Evolutionary conservation across 2,329 filamentous ascomycete species (phyloP).

Genomic region (Colletotrichum scovillei): DNA sequence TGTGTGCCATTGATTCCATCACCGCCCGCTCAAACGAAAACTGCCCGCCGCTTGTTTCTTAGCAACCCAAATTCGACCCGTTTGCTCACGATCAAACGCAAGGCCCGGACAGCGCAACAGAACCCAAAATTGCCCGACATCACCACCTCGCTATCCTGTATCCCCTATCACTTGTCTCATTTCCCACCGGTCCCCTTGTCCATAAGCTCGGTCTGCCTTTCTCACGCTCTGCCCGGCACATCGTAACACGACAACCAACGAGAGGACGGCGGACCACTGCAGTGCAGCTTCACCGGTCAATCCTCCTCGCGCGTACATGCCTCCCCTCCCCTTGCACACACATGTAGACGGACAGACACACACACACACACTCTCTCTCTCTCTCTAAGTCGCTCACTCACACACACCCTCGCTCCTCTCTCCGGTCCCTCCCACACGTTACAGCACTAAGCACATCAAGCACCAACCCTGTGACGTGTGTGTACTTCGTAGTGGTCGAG

Average conservation of each 20-base stretch:
- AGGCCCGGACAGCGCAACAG: neutral
- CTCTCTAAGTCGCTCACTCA: too few relatives aligned
- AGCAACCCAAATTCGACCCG: neutral
- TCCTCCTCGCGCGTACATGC: neutral
- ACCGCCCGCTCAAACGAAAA: neutral
- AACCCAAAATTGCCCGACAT: neutral
- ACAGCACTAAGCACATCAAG: slow-evolving; percentile 1
- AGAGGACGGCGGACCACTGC: neutral
- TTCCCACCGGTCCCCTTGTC: neutral
- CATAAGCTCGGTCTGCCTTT: neutral
- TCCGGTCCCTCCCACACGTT: neutral
- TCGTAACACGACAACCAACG: neutral
- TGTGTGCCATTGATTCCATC: neutral
- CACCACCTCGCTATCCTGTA: neutral
- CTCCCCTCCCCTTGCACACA: neutral
- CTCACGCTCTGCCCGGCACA: neutral
- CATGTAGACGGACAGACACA: neutral
- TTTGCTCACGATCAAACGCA: neutral
- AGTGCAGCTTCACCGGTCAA: slow-evolving; percentile 20
- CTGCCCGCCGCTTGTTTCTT: neutral
- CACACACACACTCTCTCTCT: neutral
- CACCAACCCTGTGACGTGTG: neutral
- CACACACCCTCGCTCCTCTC: neutral
- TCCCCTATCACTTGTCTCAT: neutral
- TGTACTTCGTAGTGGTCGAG: neutral